Percentiles rank a stretch among this genome's conserved stretches.
These are phyloP conservation scores for Fusarium buxicola DNA, from an alignment of 2,329 filamentous ascomycete genomes.

Conservation along the genomic window DNA sequence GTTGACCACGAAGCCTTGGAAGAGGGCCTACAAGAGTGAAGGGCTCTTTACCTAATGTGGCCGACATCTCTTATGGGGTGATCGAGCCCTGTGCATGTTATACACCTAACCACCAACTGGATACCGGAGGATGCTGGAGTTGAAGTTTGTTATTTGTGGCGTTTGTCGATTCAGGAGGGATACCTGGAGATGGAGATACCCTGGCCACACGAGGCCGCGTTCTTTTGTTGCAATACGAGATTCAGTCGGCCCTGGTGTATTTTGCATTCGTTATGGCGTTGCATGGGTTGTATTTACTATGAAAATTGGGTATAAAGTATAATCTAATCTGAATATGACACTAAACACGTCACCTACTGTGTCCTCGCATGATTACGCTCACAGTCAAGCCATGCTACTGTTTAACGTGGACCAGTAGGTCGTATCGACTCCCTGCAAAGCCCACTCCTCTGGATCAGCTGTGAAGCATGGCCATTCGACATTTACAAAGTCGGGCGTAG, in stretches of 20 bases:
- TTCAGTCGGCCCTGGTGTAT: conserved; percentile 8
- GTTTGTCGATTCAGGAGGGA: conserved; percentile 35
- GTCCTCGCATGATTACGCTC: background rate
- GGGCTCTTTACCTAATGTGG: background rate
- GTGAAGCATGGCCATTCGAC: conserved; percentile 44
- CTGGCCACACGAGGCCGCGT: conserved; percentile 41
- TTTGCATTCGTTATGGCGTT: conserved; percentile 33
- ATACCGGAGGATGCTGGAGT: conserved; percentile 38
- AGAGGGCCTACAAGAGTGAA: conserved; percentile 62
- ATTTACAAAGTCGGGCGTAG: conserved; percentile 23
- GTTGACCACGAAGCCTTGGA: conserved; percentile 71
- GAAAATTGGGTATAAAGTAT: conserved; percentile 33
- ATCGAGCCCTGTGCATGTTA: conserved; percentile 5
- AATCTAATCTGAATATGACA: conserved; percentile 24
- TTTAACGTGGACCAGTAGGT: conserved; percentile 52
- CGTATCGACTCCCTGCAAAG: conserved; percentile 55
- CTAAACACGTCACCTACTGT: background rate
- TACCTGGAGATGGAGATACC: conserved; percentile 44
- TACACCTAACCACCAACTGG: conserved; percentile 28
- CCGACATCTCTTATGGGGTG: too few relatives aligned
- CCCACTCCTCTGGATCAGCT: conserved; percentile 53
- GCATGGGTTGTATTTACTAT: conserved; percentile 9
- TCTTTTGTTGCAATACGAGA: conserved; percentile 31
- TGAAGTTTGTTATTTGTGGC: conserved; percentile 41
- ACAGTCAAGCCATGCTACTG: conserved; percentile 27